Base-by-base conservation (phyloP, 176 grass and related monocot species). In the Thalia dealbata region DNA sequence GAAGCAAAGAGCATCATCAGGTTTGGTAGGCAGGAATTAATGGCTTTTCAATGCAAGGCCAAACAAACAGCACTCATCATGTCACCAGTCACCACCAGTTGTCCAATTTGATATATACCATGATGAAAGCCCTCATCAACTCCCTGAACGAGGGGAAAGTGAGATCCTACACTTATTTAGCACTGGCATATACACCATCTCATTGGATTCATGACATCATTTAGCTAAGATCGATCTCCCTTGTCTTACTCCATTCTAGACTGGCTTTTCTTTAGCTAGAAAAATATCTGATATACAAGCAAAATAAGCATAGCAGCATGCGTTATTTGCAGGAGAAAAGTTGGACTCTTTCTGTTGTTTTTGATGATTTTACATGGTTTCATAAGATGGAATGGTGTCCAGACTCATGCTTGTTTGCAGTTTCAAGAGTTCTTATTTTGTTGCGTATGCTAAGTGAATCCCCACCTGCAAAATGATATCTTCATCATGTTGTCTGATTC, bases 1-100 rank as follows among this genome's bases (percentile, higher is more conserved):
- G 62, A 64, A 18, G 62, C 27, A 64, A 64, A 64, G 65, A 68
- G 65, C 65, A 43, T 68, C 65, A 43, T 68, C 28, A 22, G 16
- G 10, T 63, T 27, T 42, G 32, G 38, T 68, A n/a, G 35, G 32
- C 65, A 68, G 65, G 27, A 43, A 68, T 8, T 48, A 64, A 59
- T 64, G 35, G 65, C 38, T 68, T 68, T 6, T 43, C 29, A 67
- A 25, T 10, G 62, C 28, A 64, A 64, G 62, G 27, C 28, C 61
- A 64, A n/a, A n/a, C 61, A 32, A 64, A 14, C 15, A 15, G 15
- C 25, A 64, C 62, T 64, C 29, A 19, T 64, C 29, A 19, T 32
- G 28, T 64, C 62, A 35, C 62, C 62, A 1, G 27, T 32, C 62
- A 64, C 62, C 29, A 35, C 25, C 32, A 18, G 62, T 4, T 38